Conservation (phyloP, 768 basidiomycete genomes). For the Agaricus subrufescens region DNA sequence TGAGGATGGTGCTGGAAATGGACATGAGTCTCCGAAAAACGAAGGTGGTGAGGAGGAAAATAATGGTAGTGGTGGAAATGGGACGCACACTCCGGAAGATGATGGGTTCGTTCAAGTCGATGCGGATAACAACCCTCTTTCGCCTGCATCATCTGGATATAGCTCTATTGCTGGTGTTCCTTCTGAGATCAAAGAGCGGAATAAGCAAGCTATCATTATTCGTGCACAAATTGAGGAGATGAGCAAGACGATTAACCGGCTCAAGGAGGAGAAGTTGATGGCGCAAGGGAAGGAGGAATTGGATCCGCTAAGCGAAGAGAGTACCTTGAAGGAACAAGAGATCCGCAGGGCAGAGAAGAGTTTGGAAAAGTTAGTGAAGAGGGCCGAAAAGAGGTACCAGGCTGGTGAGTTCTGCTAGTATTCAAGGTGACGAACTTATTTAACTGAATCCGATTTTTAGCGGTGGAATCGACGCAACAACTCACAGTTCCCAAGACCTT, state of each 20-base stretch:
- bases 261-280: slow-evolving; percentile 15
- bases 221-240: slow-evolving; percentile 12
- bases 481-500: neutral
- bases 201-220: slow-evolving; percentile 9
- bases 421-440: neutral
- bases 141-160: neutral
- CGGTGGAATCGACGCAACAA: neutral
- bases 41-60: neutral
- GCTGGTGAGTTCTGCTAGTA: neutral
- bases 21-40: neutral
- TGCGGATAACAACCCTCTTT: neutral
- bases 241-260: slow-evolving; percentile 11
- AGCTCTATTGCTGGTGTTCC: slow-evolving; percentile 6
- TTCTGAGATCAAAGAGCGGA: slow-evolving; percentile 3
- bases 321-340: neutral
- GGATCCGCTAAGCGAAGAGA: slow-evolving; percentile 6
- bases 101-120: neutral
- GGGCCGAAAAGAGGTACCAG: slow-evolving; percentile 6
- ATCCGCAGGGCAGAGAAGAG: slow-evolving; percentile 1
- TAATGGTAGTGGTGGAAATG: neutral
- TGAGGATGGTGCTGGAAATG: neutral
- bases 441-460: neutral
- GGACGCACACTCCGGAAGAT: neutral
- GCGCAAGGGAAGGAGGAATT: slow-evolving; percentile 14
- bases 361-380: slow-evolving; percentile 9